Base-by-base conservation (phyloP, 768 basidiomycete species). In the Mycena rosella region DNA sequence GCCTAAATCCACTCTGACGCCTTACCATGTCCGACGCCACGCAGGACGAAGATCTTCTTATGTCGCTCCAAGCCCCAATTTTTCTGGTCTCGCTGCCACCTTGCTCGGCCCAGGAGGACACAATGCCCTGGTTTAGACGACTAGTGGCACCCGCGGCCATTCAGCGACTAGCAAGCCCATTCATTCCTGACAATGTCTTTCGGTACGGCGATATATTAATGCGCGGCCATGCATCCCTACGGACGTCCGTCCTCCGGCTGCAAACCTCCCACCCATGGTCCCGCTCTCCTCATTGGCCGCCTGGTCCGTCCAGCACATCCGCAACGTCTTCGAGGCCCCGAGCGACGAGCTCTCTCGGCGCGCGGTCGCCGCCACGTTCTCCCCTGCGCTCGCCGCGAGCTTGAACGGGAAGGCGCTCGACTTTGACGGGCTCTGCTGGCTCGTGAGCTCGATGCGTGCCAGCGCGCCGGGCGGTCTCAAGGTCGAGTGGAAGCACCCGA, bases 261-360 rank as follows among this genome's bases (percentile, higher is more conserved):
- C 48, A 13, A 49, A 15, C 3, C 27, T 14, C 3, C 29, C 17
- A 36, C 7, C 17, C 32, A 32, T 26, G 20, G 27, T 20, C 17
- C 36, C 44, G 20, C 80, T 86, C 29, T 73, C 80, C 49, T 80
- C 83, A 17, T 75, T 88, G 66, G 79, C 83, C 22, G 78, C 84
- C 5, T 88, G 87, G 87, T 88, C 87, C 5, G 68, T 75, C 24
- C 76, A 79, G 63, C 86, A 86, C 73, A 87, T 87, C 68, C 78
- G 76, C 40, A 78, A 75, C 52, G 78, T 88, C 54, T 88, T 88
- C 72, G 86, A 88, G 72, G 84, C 86, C 2, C 73, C 77, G 29
- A 81, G 76, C n/a, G 82, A 85, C 64, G 78, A 79, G 30, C 80
- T 82, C 34, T 79, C 81, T 27, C 73, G 82, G 14, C 78, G 75